These are phyloP conservation scores for Pleurotus salmoneostramineus DNA, from an alignment of 768 basidiomycete species.

Conservation along the genomic window DNA sequence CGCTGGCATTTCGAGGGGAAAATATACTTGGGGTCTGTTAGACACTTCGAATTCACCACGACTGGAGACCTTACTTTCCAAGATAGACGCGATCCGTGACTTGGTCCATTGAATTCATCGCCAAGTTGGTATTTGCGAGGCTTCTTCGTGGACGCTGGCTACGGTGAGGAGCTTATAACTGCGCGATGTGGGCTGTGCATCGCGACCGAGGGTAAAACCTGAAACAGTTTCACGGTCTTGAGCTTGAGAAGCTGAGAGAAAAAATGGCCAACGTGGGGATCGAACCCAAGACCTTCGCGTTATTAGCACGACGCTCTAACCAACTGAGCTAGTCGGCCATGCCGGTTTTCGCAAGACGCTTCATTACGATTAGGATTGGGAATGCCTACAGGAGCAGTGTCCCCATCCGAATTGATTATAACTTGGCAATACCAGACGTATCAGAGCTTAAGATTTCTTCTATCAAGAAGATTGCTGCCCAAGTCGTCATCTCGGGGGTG, in stretches of 20 bases:
- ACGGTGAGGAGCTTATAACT: not conserved
- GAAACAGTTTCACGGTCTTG: too few species aligned
- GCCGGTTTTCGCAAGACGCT: too few species aligned
- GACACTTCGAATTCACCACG: slow-evolving; percentile 5
- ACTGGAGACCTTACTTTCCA: slow-evolving; percentile 58
- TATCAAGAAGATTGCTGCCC: slow-evolving; percentile 33
- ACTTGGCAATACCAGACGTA: too few species aligned
- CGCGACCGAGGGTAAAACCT: too few species aligned
- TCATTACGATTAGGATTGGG: too few species aligned
- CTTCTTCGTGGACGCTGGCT: not conserved
- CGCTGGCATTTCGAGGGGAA: slow-evolving; percentile 67
- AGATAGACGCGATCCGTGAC: slow-evolving; percentile 65
- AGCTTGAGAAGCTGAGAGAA: too few species aligned
- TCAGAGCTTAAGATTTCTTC: slow-evolving; percentile 1
- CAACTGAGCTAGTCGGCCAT: slow-evolving; percentile 79
- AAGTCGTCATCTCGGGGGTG: slow-evolving; percentile 55
- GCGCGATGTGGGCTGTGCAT: not conserved
- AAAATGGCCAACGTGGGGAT: slow-evolving; percentile 54
- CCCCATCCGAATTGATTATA: too few species aligned
- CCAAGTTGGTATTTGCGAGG: not conserved
- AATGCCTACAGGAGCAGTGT: too few species aligned
- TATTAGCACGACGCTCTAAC: slow-evolving; percentile 85
- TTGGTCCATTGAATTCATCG: slow-evolving; percentile 1
- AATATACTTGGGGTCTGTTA: slow-evolving; percentile 41
- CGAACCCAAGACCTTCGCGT: slow-evolving; percentile 71